phyloP scores from a whole-genome alignment of 352 stramenopile genomes.

The Globisporangium uncinulatum region DNA sequence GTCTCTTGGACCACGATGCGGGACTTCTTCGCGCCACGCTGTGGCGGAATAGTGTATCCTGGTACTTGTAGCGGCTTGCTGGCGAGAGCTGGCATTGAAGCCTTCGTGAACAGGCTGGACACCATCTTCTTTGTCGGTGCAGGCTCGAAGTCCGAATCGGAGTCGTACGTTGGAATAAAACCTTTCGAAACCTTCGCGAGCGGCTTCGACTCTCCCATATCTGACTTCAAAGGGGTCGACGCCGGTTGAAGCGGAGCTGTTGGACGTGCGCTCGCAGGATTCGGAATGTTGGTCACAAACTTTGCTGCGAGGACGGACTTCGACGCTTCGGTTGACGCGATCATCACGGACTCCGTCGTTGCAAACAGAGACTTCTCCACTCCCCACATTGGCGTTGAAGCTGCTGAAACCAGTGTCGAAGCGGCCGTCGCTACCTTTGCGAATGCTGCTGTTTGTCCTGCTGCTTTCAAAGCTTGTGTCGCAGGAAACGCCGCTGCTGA shows the following conservation, averaged over 20 bases:
- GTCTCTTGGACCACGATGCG: neutral
- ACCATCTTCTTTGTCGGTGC: neutral
- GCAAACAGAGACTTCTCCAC: neutral
- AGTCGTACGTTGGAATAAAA: conserved; percentile 10
- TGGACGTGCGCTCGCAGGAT: neutral
- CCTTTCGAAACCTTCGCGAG: neutral
- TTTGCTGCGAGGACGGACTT: neutral
- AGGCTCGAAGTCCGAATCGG: conserved; percentile 11
- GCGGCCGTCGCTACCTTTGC: neutral
- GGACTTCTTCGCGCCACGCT: neutral
- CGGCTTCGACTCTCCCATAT: neutral
- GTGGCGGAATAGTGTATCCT: neutral
- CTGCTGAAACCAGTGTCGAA: neutral
- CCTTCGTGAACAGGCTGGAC: neutral
- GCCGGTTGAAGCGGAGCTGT: neutral
- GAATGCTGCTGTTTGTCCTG: neutral
- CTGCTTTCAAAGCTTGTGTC: neutral
- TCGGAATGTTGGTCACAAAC: neutral
- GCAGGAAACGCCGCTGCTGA: neutral
- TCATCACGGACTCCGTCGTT: neutral
- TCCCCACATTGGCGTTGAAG: neutral
- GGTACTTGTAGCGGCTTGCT: neutral
- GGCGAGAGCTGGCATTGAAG: neutral
- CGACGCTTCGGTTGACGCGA: neutral
- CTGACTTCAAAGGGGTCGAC: neutral